These are phyloP conservation scores for Spathaspora sp. DNA, from an alignment of 1,139 yeast genomes.

Conservation along the genomic window DNA sequence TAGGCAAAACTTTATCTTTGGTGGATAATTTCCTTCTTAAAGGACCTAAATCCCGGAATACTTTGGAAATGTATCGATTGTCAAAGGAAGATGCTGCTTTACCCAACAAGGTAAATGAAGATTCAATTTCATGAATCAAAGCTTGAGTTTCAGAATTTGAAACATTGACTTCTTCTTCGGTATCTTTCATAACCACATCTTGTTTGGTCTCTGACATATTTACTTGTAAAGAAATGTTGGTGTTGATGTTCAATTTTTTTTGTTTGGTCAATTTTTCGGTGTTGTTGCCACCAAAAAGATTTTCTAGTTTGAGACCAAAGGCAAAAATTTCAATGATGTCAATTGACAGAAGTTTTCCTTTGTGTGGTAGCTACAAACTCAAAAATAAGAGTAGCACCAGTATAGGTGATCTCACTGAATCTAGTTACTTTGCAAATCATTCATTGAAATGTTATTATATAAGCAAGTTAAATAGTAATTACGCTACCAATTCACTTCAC, in stretches of 20 bases:
- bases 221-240: neutral
- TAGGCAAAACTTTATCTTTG: constrained; percentile 46
- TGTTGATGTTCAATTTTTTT: neutral
- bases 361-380: too few relatives aligned
- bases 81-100: constrained; percentile 80
- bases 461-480: too few relatives aligned
- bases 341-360: too few relatives aligned
- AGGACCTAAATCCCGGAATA: constrained; percentile 77
- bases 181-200: constrained; percentile 35
- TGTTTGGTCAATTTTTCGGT: neutral
- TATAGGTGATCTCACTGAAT: too few relatives aligned
- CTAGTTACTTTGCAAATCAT: too few relatives aligned
- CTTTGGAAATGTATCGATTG: constrained; percentile 83
- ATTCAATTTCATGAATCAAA: constrained; percentile 47
- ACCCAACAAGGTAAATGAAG: constrained; percentile 53
- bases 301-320: neutral
- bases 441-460: too few relatives aligned
- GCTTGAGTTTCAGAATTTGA: constrained; percentile 8
- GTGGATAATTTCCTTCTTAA: constrained; percentile 65
- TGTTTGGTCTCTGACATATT: constrained; percentile 10
- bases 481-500: too few relatives aligned
- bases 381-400: too few relatives aligned
- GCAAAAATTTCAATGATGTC: neutral
- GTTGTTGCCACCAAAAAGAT: constrained; percentile 3
- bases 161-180: constrained; percentile 12